Evolutionary conservation across 2,329 filamentous ascomycete species (phyloP), one percentile per base, ranked within the genome.

Genomic region (Coleophoma crateriformis): DNA sequence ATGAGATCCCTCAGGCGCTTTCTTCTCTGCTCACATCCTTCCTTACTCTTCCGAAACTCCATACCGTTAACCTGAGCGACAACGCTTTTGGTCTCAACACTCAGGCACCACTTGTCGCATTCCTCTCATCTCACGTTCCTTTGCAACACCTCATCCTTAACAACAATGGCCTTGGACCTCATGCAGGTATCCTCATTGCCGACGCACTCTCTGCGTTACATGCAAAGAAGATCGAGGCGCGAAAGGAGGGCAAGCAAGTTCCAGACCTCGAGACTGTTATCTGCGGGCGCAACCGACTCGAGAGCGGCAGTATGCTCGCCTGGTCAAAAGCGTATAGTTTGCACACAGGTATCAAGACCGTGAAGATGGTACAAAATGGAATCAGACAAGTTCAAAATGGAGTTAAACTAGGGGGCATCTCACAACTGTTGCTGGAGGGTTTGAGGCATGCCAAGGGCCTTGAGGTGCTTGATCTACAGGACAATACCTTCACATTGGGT

Each of bases 361-460:
- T 99, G 59, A 95, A 92, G 77, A 97, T 99, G 94, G 90, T 95
- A 22, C 94, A 97, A 71, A 97, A 99, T 67, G 94, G 94, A 47
- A 99, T 99, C 60, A 82, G 94, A 40, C 27, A 27, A 27, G 90
- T 95, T 22, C 94, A 97, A 70, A 97, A 99, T 67, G 94, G 94
- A 47, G 99, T 99, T 60, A 82, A 94, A 39, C 89, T 92, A 65
- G 90, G 97, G 68, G 94, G 94, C 53, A 94, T 97, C 63, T 84
- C 84, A 44, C 79, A 86, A 57, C 75, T 99, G 50, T 74, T 99
- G 56, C 84, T 81, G 53, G 77, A 91, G 47, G 94, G 94, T 54
- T 76, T 99, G 47, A 81, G 77, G 56, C 78, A 88, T 61, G 82
- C 89, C 46, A 76, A 73, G 33, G 73, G 75, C 41, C 77, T 99